phyloP scores from a whole-genome alignment of 257 asterid genomes.

The Solanum arcanum region DNA sequence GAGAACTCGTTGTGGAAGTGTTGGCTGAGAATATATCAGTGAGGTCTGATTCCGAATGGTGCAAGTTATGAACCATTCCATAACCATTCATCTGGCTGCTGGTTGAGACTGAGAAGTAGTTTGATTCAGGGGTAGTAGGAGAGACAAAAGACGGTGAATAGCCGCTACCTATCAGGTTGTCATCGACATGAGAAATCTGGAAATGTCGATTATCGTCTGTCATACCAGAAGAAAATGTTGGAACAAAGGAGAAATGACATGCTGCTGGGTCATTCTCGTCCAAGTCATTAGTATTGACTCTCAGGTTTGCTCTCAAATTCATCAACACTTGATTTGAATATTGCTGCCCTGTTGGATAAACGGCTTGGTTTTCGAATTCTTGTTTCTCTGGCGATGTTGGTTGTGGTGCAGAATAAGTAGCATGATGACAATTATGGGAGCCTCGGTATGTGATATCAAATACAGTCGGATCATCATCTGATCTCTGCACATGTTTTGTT shows the following conservation, averaged over 20 bases:
- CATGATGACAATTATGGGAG: slow-evolving; percentile 42
- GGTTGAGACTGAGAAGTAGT: slow-evolving; percentile 20
- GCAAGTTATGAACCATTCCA: slow-evolving; percentile 10
- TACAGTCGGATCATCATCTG: slow-evolving; percentile 76
- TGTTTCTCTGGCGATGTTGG: slow-evolving; percentile 27
- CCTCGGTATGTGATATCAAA: slow-evolving; percentile 78
- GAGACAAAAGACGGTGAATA: slow-evolving; percentile 33
- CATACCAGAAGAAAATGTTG: slow-evolving; percentile 24
- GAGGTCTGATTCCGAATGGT: slow-evolving; percentile 25
- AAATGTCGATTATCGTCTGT: slow-evolving; percentile 19
- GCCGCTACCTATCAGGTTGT: slow-evolving; percentile 18
- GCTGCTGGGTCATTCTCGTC: slow-evolving; percentile 16
- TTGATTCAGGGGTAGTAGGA: slow-evolving; percentile 30
- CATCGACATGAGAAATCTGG: slow-evolving; percentile 34
- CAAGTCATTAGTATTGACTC: slow-evolving; percentile 40
- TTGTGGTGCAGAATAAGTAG: slow-evolving; percentile 14
- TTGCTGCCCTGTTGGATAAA: slow-evolving; percentile 16
- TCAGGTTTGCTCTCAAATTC: slow-evolving; percentile 41
- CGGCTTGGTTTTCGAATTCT: slow-evolving; percentile 13
- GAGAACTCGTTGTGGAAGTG: slow-evolving; percentile 61
- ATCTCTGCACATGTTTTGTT: slow-evolving; percentile 85
- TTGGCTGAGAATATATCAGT: slow-evolving; percentile 46
- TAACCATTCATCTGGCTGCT: slow-evolving; percentile 14
- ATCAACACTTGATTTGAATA: slow-evolving; percentile 27
- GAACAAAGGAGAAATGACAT: slow-evolving; percentile 41